Base-by-base conservation (phyloP, 495 filamentous ascomycete genomes). In the Aspergillus leporis region DNA sequence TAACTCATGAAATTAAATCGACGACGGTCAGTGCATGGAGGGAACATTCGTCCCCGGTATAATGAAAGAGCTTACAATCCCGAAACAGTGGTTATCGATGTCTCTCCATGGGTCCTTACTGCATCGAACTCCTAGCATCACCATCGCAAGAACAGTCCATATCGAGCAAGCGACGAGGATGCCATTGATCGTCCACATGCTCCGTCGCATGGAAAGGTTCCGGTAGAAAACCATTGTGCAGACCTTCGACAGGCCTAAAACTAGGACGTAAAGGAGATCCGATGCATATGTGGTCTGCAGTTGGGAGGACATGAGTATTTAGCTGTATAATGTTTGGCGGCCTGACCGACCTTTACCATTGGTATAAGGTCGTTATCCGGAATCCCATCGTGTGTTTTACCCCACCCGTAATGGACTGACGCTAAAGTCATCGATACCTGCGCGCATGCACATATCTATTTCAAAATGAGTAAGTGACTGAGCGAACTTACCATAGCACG, bases 391-490 rank as follows among this genome's bases (percentile, higher is more conserved):
- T 5, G 9, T 13, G 52, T 12, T 14, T 63, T 61, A 14, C 66
- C 66, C 66, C 66, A 68, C 18, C 66, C 66, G 40, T 46, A 63
- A 23, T 66, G 63, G 0, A 66, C 60, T 22, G 61, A 56, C 1
- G 16, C 21, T 4, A 66, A 19, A 18, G 63, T 59, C 6, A 60
- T 36, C 0, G 45, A 43, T 19, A 48, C 34, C 21, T 68, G 66
- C 3, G 36, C 19, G 8, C 61, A 51, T 18, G 66, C 58, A 9
- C 56, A 48, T 14, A 58, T 19, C 66, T 68, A 49, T n/a, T n/a
- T n/a, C 1, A 2, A 18, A 5, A 41, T n/a, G 12, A n/a, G 38
- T 41, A 14, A 41, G 13, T 14, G 38, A 41, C 38, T 14, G 13
- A 41, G 14, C 8, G 2, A n/a, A 14, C 3, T 18, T n/a, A 18